Percentiles rank a stretch among this genome's conserved stretches.
These are phyloP conservation scores for Amphichorda felina DNA, from an alignment of 2,329 filamentous ascomycete species.

Conservation along the genomic window DNA sequence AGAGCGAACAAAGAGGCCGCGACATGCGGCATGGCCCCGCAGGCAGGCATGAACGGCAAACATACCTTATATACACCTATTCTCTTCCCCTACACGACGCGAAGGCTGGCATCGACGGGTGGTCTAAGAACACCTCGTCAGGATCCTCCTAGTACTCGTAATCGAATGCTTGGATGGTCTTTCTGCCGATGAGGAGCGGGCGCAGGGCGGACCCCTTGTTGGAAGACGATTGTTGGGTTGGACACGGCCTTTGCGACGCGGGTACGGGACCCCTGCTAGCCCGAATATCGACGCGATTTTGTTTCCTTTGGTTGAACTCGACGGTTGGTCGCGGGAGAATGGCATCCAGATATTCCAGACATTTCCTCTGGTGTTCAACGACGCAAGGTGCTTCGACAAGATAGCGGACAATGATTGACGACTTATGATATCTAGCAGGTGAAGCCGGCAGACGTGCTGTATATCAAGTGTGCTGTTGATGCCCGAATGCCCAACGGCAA, in stretches of 20 bases:
- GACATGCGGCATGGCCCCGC: conserved; percentile 4
- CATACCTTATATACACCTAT: conserved; percentile 1
- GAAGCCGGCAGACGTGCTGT: no score
- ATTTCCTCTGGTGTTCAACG: no score
- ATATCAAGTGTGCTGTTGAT: not conserved
- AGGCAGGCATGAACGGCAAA: not conserved
- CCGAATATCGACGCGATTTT: not conserved
- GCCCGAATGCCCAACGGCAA: not conserved
- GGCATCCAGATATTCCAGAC: not conserved
- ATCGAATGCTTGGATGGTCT: no score
- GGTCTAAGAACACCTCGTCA: no score
- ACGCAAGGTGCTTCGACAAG: not conserved
- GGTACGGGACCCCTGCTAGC: not conserved
- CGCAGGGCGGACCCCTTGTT: not conserved
- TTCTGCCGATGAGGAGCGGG: no score
- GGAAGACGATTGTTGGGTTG: not conserved
- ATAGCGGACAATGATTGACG: conserved; percentile 3
- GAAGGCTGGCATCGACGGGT: not conserved
- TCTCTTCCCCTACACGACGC: not conserved
- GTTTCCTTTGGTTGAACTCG: not conserved
- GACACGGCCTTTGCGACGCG: not conserved
- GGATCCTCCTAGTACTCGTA: no score
- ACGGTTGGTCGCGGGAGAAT: not conserved
- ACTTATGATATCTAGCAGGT: not conserved
- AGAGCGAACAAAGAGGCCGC: conserved; percentile 4